Evolutionary conservation across 345 rosid genomes (phyloP).

Genomic region (Erysimum cheiranthoides): DNA sequence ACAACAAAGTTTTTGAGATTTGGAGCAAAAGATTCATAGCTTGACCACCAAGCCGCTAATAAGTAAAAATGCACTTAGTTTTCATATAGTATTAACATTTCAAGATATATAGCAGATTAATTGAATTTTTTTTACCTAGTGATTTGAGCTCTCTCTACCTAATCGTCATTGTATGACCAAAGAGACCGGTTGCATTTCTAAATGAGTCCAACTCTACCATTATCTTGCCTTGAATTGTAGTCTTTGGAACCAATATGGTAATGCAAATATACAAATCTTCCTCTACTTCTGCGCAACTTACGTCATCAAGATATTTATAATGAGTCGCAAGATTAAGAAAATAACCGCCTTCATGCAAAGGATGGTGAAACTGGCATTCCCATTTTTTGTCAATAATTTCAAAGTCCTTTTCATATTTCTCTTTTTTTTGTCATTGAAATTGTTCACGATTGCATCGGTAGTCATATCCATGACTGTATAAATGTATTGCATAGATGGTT

Average conservation of each 20-base stretch:
- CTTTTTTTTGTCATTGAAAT: background rate
- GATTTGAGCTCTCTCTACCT: background rate
- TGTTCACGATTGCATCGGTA: background rate
- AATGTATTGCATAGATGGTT: background rate
- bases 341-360: background rate
- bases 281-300: background rate
- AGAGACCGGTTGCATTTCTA: background rate
- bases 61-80: too few relatives aligned
- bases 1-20: background rate
- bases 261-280: background rate
- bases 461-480: background rate
- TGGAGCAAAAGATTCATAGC: background rate
- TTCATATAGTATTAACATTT: too few relatives aligned
- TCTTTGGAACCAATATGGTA: background rate
- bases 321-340: background rate
- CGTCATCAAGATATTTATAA: background rate
- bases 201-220: background rate
- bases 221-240: background rate
- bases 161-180: background rate
- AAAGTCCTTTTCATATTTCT: background rate
- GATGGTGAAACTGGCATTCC: background rate
- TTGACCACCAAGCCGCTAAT: slow-evolving; percentile 2
- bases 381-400: background rate
- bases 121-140: background rate
- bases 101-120: too few relatives aligned